A percentile compares a stretch with the other conserved stretches of the same genome.
phyloP scores from a whole-genome alignment of 148 eudicot genomes.

The Fagopyrum homotropicum region DNA sequence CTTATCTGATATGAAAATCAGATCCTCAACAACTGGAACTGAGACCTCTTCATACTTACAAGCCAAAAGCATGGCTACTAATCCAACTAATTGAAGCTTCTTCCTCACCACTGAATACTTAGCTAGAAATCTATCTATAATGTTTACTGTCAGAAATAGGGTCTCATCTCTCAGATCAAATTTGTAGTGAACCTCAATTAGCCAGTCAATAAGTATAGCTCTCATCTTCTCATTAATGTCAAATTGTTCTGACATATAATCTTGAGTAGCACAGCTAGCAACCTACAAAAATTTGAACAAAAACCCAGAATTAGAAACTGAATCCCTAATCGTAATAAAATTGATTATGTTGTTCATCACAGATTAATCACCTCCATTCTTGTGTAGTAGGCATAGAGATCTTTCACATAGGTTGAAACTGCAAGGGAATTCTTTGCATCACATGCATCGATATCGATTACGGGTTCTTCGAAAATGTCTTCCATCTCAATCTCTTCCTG shows the following conservation, averaged over 20 bases:
- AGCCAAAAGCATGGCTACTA: conserved; percentile 80
- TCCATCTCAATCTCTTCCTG: conserved; percentile 80
- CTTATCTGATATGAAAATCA: conserved; percentile 76
- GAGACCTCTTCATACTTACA: conserved; percentile 93
- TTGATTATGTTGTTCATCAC: not conserved
- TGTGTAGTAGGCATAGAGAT: conserved; percentile 56
- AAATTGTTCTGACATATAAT: conserved; percentile 54
- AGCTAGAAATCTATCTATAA: conserved; percentile 76
- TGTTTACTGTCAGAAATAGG: conserved; percentile 63
- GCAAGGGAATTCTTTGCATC: conserved; percentile 66
- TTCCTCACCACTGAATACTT: conserved; percentile 53
- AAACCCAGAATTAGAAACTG: not conserved
- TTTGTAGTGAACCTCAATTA: conserved; percentile 85
- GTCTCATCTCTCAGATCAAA: conserved; percentile 84
- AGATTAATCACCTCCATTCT: conserved; percentile 51
- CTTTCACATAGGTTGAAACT: conserved; percentile 59
- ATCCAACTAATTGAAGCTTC: conserved; percentile 83
- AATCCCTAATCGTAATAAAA: not conserved
- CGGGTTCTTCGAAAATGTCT: conserved; percentile 58
- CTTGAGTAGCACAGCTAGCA: conserved; percentile 46
- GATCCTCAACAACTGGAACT: conserved; percentile 78
- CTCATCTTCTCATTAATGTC: conserved; percentile 84
- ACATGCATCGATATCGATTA: conserved; percentile 56
- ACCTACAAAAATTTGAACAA: conserved; percentile 25
- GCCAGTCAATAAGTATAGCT: conserved; percentile 82